Percentiles rank a stretch among this genome's conserved stretches.
phyloP scores from a whole-genome alignment of 2,329 filamentous ascomycete species.

The Coniochaeta sp. region DNA sequence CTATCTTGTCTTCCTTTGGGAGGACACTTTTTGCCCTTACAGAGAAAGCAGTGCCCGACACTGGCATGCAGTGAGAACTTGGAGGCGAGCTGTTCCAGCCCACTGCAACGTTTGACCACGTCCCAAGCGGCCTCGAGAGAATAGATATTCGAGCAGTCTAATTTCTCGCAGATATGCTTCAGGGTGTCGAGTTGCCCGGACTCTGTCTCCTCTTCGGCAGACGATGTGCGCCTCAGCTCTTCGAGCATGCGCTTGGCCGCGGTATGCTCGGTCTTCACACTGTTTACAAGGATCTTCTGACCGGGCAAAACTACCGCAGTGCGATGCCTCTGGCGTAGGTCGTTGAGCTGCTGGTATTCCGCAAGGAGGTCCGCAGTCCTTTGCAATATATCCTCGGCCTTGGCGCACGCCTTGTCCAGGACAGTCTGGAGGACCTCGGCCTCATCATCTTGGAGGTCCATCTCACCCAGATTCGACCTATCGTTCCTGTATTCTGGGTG shows the following conservation, averaged over 20 bases:
- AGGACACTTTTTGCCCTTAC: conserved; percentile 3
- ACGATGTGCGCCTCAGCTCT: neutral
- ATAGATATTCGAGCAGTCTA: neutral
- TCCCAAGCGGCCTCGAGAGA: neutral
- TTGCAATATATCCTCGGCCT: neutral
- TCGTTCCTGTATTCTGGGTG: too few relatives aligned
- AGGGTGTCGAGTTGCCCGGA: neutral
- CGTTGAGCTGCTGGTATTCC: neutral
- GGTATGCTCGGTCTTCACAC: neutral
- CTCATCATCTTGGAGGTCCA: neutral
- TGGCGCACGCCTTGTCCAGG: neutral
- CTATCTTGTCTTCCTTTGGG: neutral
- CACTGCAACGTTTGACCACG: neutral
- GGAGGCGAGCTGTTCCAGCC: neutral
- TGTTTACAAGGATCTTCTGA: neutral
- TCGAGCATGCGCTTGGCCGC: neutral
- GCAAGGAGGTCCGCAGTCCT: neutral
- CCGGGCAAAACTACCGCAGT: neutral
- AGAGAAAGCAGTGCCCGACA: neutral
- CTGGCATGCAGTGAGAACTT: neutral
- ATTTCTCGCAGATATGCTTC: neutral
- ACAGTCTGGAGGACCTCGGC: neutral
- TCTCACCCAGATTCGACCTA: neutral
- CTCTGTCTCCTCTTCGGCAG: neutral
- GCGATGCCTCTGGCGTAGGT: neutral